Evolutionary conservation across 495 filamentous ascomycete genomes (phyloP).

Genomic region (Tetracladium setigerum): DNA sequence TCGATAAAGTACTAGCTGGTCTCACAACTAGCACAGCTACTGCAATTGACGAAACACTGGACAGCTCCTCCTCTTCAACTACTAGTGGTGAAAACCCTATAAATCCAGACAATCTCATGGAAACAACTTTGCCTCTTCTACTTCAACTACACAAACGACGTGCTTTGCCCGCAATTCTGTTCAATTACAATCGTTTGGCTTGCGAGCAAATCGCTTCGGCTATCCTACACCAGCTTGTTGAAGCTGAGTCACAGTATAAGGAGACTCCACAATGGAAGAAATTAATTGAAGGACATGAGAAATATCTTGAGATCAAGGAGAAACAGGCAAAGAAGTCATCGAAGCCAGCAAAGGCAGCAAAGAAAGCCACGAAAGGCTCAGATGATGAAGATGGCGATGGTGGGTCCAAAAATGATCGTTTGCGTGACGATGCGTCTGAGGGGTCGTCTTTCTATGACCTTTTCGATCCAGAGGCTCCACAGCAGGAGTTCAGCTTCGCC

Average conservation of each 20-base stretch:
- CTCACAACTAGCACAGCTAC: conserved; percentile 16
- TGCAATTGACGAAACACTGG: neutral
- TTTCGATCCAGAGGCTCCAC: conserved; percentile 58
- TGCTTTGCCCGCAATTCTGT: conserved; percentile 66
- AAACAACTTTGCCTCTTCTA: conserved; percentile 51
- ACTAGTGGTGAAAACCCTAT: conserved; percentile 11
- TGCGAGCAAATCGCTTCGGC: conserved; percentile 50
- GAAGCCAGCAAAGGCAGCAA: conserved; percentile 25
- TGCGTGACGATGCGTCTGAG: conserved; percentile 42
- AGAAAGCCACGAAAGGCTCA: conserved; percentile 23
- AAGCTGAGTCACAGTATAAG: conserved; percentile 50
- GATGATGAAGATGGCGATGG: conserved; percentile 34
- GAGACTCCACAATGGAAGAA: conserved; percentile 50
- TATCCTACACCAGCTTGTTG: conserved; percentile 40
- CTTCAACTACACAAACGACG: conserved; percentile 50
- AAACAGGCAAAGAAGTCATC: conserved; percentile 27
- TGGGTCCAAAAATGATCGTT: conserved; percentile 42
- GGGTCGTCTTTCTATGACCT: conserved; percentile 46
- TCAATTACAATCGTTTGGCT: conserved; percentile 60
- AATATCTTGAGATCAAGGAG: conserved; percentile 38
- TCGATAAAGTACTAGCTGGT: conserved; percentile 42
- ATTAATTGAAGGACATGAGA: conserved; percentile 47
- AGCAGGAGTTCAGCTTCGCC: conserved; percentile 57
- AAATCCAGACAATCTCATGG: conserved; percentile 22
- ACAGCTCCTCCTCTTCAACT: conserved; percentile 2